Conservation (phyloP, 2,329 filamentous ascomycete species). For the Claviceps sp. region DNA sequence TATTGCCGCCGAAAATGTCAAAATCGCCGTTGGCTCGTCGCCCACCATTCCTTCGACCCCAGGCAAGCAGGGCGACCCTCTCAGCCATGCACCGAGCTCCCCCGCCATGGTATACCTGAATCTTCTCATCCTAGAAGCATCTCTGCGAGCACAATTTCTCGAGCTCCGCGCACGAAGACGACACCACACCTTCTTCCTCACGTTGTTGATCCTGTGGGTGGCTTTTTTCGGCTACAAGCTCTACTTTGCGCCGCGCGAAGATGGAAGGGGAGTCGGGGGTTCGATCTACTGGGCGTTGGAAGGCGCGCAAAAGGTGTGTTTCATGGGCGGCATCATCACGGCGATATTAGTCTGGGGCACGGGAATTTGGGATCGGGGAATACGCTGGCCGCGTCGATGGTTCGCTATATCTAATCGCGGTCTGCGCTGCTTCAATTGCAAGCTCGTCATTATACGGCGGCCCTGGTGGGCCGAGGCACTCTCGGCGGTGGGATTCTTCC, state of each 20-base stretch:
- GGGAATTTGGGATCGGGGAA: constrained; percentile 89
- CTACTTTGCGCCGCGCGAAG: constrained; percentile 90
- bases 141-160: constrained; percentile 83
- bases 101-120: constrained; percentile 97
- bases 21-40: constrained; percentile 24
- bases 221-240: constrained; percentile 77
- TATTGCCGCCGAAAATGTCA: constrained; percentile 38
- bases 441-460: constrained; percentile 78
- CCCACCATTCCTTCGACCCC: constrained; percentile 30
- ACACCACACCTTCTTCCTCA: constrained; percentile 85
- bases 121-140: constrained; percentile 90
- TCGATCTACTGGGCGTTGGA: constrained; percentile 96
- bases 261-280: constrained; percentile 80
- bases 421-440: constrained; percentile 84
- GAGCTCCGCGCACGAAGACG: constrained; percentile 76
- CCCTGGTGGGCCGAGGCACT: constrained; percentile 69
- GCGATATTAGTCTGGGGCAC: constrained; percentile 83
- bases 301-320: constrained; percentile 76
- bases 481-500: constrained; percentile 60
- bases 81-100: constrained; percentile 72
- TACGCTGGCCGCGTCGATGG: constrained; percentile 89
- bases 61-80: constrained; percentile 49
- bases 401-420: constrained; percentile 81
- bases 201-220: constrained; percentile 69
- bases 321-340: constrained; percentile 82